Evolutionary conservation across 345 rosid species (phyloP).

Genomic region (Citrus australasica): DNA sequence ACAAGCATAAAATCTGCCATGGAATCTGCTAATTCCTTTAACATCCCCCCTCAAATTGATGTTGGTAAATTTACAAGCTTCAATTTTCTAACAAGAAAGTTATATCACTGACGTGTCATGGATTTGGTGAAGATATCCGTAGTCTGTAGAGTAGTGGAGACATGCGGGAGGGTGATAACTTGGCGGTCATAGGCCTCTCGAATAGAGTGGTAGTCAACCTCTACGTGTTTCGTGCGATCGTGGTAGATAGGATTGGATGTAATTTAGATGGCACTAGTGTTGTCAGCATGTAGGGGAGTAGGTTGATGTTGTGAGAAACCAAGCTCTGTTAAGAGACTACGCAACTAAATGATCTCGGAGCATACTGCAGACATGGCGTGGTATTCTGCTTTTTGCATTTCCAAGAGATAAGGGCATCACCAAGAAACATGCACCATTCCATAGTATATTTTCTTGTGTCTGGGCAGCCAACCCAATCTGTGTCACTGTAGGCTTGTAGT

Average conservation of each 20-base stretch:
- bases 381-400: not conserved
- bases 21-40: not conserved
- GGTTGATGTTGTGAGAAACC: not conserved
- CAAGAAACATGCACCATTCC: not conserved
- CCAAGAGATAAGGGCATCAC: not conserved
- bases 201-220: not conserved
- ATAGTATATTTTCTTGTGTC: not conserved
- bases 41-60: not conserved
- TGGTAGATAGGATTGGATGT: not conserved
- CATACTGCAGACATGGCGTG: not conserved
- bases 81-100: not conserved
- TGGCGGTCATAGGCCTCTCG: not conserved
- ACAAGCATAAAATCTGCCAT: not conserved
- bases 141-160: not conserved
- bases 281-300: not conserved
- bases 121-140: not conserved
- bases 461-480: not conserved
- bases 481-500: not conserved
- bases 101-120: fast-evolving
- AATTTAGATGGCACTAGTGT: slow-evolving; percentile 5
- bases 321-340: not conserved
- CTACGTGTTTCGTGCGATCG: not conserved
- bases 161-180: not conserved
- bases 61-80: not conserved
- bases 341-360: not conserved